Percentiles rank a stretch among this genome's conserved stretches.
Evolutionary conservation across 805 yeast genomes (phyloP).

Genomic region (Cyberlindnera suaveolens): DNA sequence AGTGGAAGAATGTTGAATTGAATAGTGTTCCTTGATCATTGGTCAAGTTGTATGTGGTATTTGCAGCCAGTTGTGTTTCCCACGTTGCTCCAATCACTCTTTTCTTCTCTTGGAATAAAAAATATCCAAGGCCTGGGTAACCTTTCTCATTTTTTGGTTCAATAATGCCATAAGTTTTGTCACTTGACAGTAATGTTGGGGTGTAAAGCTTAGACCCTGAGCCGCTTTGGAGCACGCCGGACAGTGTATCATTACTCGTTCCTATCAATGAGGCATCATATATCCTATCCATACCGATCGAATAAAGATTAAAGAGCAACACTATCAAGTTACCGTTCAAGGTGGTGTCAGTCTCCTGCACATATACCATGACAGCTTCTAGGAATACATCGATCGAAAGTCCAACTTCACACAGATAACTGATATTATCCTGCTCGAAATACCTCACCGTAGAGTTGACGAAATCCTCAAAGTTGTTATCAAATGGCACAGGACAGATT

Average conservation of each 20-base stretch:
- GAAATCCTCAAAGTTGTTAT: conserved; percentile 12
- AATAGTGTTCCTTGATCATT: conserved; percentile 17
- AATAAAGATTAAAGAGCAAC: conserved; percentile 32
- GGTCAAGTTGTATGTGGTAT: conserved; percentile 26
- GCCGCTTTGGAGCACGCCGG: conserved; percentile 14
- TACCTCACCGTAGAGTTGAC: conserved; percentile 1
- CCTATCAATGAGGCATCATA: conserved; percentile 8
- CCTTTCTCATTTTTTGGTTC: conserved; percentile 15
- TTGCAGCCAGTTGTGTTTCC: conserved; percentile 21
- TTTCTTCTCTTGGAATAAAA: conserved; percentile 29
- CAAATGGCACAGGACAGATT: conserved; percentile 44
- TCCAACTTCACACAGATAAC: conserved; percentile 20
- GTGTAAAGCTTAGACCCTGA: conserved; percentile 24
- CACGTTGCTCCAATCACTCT: conserved; percentile 34
- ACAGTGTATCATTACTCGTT: conserved; percentile 18
- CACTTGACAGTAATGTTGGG: conserved; percentile 21
- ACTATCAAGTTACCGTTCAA: conserved; percentile 39
- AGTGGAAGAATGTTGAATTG: conserved; percentile 18
- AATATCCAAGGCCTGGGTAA: conserved; percentile 30
- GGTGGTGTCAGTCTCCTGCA: conserved; percentile 37
- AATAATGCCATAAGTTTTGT: conserved; percentile 16
- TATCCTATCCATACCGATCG: conserved; percentile 9
- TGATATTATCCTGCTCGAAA: conserved; percentile 9
- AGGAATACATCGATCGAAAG: conserved; percentile 24
- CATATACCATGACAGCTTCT: conserved; percentile 26